Evolutionary conservation across 2,329 filamentous ascomycete genomes (phyloP).

Genomic region (Epichloe bromicola): DNA sequence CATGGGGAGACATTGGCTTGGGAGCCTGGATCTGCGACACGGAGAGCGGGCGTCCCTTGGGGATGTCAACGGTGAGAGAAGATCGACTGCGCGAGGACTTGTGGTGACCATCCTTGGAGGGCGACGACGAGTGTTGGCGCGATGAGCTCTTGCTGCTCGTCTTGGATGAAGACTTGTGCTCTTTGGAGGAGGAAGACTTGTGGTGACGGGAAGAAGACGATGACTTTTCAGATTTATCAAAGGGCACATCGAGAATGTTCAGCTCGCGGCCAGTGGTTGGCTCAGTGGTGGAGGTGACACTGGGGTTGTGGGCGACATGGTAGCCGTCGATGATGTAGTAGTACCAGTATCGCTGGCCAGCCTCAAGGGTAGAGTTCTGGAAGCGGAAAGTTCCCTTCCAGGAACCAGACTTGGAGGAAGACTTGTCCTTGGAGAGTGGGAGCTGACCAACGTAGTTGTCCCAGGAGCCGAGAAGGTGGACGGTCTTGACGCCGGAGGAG

Average conservation of each 20-base stretch:
- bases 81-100: conserved; percentile 30
- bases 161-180: conserved; percentile 23
- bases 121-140: conserved; percentile 28
- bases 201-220: conserved; percentile 27
- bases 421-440: conserved; percentile 79
- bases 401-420: conserved; percentile 70
- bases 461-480: conserved; percentile 95
- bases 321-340: conserved; percentile 99
- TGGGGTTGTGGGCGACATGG: conserved; percentile 93
- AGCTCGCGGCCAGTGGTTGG: conserved; percentile 93
- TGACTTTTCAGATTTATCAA: conserved; percentile 24
- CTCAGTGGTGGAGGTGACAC: conserved; percentile 77
- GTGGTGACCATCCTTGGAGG: conserved; percentile 31
- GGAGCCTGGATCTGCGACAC: conserved; percentile 83
- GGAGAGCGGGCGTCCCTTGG: conserved; percentile 80
- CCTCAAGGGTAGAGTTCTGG: conserved; percentile 71
- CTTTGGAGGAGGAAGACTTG: conserved; percentile 13
- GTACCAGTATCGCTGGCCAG: conserved; percentile 97
- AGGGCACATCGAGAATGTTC: conserved; percentile 91
- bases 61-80: conserved; percentile 51
- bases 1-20: conserved; percentile 77
- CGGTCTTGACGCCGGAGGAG: conserved; percentile 91
- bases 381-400: conserved; percentile 98
- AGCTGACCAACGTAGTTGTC: conserved; percentile 94
- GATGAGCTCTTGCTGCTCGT: conserved; percentile 23